Base-by-base conservation (phyloP, 2,329 filamentous ascomycete genomes). In the Tolypocladium tropicale region DNA sequence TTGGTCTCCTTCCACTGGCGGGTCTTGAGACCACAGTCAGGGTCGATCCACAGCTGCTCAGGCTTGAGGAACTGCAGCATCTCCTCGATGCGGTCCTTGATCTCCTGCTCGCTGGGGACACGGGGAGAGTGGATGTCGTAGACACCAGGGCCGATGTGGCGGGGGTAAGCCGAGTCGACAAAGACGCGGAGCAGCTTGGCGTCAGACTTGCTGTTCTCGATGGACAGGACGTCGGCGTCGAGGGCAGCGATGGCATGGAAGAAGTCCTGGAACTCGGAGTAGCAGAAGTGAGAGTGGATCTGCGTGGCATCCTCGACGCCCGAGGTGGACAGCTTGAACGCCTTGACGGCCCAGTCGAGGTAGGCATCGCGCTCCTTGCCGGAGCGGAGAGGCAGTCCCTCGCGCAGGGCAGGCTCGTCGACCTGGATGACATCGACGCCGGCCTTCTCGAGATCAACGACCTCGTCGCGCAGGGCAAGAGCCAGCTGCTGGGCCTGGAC, bases 201-300 rank as follows among this genome's bases (percentile, higher is more conserved):
- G 70, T 99, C 94, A 68, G 90, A 95, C 88, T 99, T 99, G 88
- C 89, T 95, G 90, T 99, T 99, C 88, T 99, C 94, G 68, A 99
- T 99, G 72, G 90, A 95, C 69, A 99, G 86, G 62, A 99, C 94
- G 77, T 99, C 94, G 61, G 94, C 93, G 73, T 99, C 94, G 63
- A 99, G 88, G 60, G 94, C 93, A 63, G 94, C 90, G 68, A 99
- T 99, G 78, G 94, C 94, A 79, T 97, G 90, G 91, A 99, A 99
- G 85, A 99, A 99, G 83, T 99, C 94, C 81, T 99, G 94, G 90
- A 99, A 99, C 84, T 99, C 94, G 54, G 94, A 97, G 87, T 99
- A 99, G 78, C 94, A 99, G 89, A 99, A 99, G 83, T 99, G 94
- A 62, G 92, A 96, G 88, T 99, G 94, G 76, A 99, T 96, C 84